A percentile compares a stretch with the other conserved stretches of the same genome.
Evolutionary conservation across 805 yeast genomes (phyloP).

Genomic region (Yamadazyma philogaea): DNA sequence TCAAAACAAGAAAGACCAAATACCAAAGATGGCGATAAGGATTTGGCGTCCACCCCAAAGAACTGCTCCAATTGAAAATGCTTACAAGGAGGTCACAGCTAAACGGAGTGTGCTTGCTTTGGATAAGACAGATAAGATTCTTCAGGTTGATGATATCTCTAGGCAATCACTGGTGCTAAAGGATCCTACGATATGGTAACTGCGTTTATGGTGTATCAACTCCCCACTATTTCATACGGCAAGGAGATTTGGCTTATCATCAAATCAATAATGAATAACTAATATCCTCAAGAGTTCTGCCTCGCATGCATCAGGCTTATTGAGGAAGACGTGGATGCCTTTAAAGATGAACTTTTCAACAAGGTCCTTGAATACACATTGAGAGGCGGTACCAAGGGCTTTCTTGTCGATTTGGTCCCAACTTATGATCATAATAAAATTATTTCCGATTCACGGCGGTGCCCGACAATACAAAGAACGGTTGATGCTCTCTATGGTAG

Average conservation of each 20-base stretch:
- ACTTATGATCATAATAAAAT: slow-evolving; percentile 48
- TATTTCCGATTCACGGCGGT: slow-evolving; percentile 63
- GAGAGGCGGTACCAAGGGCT: slow-evolving; percentile 55
- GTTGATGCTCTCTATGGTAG: slow-evolving; percentile 61
- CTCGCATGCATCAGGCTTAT: slow-evolving; percentile 33
- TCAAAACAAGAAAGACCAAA: slow-evolving; percentile 33
- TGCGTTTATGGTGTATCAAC: slow-evolving; percentile 42
- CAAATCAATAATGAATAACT: slow-evolving; percentile 35
- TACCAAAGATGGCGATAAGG: slow-evolving; percentile 33
- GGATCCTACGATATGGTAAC: slow-evolving; percentile 49
- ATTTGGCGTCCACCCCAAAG: slow-evolving; percentile 33
- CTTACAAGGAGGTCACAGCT: slow-evolving; percentile 34
- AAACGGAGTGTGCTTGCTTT: slow-evolving; percentile 7
- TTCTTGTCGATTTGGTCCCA: slow-evolving; percentile 76
- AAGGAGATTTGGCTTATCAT: slow-evolving; percentile 30
- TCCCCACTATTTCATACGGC: slow-evolving; percentile 48
- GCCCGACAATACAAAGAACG: slow-evolving; percentile 64
- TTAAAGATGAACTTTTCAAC: slow-evolving; percentile 39
- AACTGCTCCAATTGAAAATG: slow-evolving; percentile 63
- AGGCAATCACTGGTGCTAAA: slow-evolving; percentile 33
- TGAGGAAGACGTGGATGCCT: slow-evolving; percentile 63
- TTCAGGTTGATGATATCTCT: slow-evolving; percentile 20
- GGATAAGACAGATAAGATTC: slow-evolving; percentile 34
- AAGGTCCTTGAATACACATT: slow-evolving; percentile 55
- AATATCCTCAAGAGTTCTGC: slow-evolving; percentile 21